A percentile compares a stretch with the other conserved stretches of the same genome.
Evolutionary conservation across 306 rosid species (phyloP).

Genomic region (Oemleria cerasiformis): DNA sequence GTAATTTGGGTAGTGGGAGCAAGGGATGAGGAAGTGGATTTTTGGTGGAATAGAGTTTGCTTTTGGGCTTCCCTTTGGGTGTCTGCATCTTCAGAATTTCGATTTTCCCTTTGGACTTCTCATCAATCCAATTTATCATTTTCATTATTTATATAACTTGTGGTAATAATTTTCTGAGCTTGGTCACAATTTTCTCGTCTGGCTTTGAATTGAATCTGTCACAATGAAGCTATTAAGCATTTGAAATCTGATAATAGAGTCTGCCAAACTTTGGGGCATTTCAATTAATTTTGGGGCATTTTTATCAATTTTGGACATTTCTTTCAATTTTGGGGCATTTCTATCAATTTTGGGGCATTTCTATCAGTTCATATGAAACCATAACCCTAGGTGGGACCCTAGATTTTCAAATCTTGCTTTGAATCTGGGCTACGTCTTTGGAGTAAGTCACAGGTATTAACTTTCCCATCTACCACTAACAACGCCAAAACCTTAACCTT

Average conservation of each 20-base stretch:
- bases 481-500: no score
- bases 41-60: no score
- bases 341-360: constrained; percentile 1
- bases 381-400: no score
- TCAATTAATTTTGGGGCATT: neutral
- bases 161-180: neutral
- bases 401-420: no score
- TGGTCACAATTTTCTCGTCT: neutral
- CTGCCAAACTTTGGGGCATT: neutral
- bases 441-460: no score
- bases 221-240: neutral
- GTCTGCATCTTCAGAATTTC: no score
- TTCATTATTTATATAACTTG: neutral
- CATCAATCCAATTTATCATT: neutral
- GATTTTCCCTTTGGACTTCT: neutral
- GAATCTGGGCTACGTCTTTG: no score
- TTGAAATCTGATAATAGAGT: neutral
- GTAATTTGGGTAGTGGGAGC: neutral
- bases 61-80: neutral
- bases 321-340: constrained; percentile 2
- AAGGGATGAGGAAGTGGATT: neutral
- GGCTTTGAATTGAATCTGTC: neutral
- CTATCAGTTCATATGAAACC: neutral
- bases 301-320: neutral
- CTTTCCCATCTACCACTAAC: no score